A percentile compares a stretch with the other conserved stretches of the same genome.
Conservation (phyloP, 352 stramenopile species). For the Peronospora destructor region DNA sequence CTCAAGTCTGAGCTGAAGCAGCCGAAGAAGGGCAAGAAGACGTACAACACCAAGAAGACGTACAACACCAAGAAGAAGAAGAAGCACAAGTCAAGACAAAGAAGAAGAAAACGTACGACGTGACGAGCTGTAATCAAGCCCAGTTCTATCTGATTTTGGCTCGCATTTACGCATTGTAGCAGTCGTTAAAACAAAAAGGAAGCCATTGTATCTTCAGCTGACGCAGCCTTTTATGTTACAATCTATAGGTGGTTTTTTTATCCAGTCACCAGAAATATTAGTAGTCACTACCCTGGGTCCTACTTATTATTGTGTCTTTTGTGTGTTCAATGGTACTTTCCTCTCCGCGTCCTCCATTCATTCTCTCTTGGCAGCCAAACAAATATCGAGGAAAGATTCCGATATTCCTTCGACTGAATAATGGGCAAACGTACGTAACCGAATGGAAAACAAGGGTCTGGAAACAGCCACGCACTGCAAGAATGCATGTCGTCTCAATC, state of each 20-base stretch:
- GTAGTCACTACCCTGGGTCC: too few species aligned
- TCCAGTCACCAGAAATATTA: too few species aligned
- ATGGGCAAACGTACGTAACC: slow-evolving; percentile 78
- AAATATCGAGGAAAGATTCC: slow-evolving; percentile 34
- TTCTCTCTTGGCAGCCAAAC: slow-evolving; percentile 24
- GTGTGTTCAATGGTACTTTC: slow-evolving; percentile 19
- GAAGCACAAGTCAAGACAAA: slow-evolving; percentile 7
- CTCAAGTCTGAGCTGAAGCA: slow-evolving; percentile 33
- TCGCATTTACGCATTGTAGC: slow-evolving; percentile 1
- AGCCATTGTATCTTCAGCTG: too few species aligned
- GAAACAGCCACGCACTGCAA: neutral
- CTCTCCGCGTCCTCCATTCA: slow-evolving; percentile 36
- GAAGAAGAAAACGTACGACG: slow-evolving; percentile 50
- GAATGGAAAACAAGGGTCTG: slow-evolving; percentile 1
- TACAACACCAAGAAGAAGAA: neutral
- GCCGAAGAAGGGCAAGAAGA: slow-evolving; percentile 47
- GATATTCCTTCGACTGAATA: slow-evolving; percentile 79
- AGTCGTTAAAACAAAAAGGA: neutral
- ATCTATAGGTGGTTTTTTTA: too few species aligned
- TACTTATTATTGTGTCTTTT: slow-evolving; percentile 37
- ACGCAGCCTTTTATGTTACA: too few species aligned
- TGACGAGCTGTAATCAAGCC: slow-evolving; percentile 55
- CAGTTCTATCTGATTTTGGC: neutral
- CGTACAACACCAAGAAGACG: too few species aligned
- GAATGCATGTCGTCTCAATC: neutral